Percentiles rank a stretch among this genome's conserved stretches.
These are phyloP conservation scores for Trichophyton schoenleinii DNA, from an alignment of 2,329 filamentous ascomycete genomes.

Conservation along the genomic window DNA sequence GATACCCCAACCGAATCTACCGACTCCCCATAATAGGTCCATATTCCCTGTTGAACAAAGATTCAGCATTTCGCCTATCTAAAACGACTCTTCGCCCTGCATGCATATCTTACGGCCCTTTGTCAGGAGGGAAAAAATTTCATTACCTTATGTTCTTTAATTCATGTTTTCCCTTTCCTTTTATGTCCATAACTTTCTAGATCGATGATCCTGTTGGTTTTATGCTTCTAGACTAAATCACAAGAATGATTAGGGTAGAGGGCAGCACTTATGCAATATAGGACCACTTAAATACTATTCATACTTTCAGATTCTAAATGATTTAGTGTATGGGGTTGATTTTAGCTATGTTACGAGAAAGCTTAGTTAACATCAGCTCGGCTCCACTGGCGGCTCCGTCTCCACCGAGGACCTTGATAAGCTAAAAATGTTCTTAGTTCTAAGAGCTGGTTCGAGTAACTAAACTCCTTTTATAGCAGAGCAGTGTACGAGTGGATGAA, in stretches of 20 bases:
- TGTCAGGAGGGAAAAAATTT: not conserved
- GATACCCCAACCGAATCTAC: not conserved
- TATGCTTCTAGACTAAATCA: not conserved
- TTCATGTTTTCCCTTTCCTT: not conserved
- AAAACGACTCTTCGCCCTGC: not conserved
- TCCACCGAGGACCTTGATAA: too few species aligned
- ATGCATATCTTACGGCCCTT: not conserved
- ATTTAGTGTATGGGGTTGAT: not conserved
- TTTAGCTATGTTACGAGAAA: too few species aligned
- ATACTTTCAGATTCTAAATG: too few species aligned
- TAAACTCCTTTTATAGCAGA: too few species aligned
- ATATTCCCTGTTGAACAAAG: not conserved
- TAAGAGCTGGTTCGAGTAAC: too few species aligned
- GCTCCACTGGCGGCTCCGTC: too few species aligned
- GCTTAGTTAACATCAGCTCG: too few species aligned
- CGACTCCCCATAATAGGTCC: not conserved
- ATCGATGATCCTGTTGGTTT: not conserved
- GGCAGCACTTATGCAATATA: not conserved
- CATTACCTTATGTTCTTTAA: not conserved
- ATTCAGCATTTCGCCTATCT: not conserved
- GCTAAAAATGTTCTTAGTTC: too few species aligned
- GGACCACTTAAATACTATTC: too few species aligned
- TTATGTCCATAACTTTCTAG: not conserved
- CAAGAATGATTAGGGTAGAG: not conserved
- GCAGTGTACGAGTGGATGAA: too few species aligned